A percentile compares a stretch with the other conserved stretches of the same genome.
These are phyloP conservation scores for Eremothecium sinecaudum DNA, from an alignment of 1,139 yeast genomes.

Conservation along the genomic window DNA sequence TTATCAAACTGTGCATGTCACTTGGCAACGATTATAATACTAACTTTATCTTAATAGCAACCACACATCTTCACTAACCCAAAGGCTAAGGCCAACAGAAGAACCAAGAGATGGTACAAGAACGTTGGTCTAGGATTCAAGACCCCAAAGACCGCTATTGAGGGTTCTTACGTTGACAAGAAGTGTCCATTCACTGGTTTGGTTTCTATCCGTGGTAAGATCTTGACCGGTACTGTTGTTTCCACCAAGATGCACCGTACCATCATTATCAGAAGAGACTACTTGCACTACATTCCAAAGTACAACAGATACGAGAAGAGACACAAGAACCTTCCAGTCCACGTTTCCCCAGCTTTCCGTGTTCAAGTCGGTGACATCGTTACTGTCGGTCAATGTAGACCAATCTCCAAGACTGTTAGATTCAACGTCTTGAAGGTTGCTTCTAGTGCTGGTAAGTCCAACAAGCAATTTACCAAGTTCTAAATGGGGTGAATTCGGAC, in stretches of 20 bases:
- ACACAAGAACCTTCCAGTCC: conserved; percentile 99
- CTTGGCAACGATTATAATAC: no score
- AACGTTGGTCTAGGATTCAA: conserved; percentile 99
- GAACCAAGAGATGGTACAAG: conserved; percentile 99
- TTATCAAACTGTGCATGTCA: no score
- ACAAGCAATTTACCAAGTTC: conserved; percentile 93
- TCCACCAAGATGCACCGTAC: conserved; percentile 99
- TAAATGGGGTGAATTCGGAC: conserved; percentile 38
- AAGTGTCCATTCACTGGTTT: conserved; percentile 98
- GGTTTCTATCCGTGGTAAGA: conserved; percentile 98
- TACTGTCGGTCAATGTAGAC: conserved; percentile 99
- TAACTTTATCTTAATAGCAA: conserved; percentile 51
- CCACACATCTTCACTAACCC: conserved; percentile 99
- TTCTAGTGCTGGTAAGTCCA: conserved; percentile 76
- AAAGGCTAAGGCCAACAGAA: conserved; percentile 97
- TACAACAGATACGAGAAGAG: conserved; percentile 99
- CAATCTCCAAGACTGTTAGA: conserved; percentile 99
- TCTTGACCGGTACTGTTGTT: conserved; percentile 96
- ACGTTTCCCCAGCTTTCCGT: conserved; percentile 99
- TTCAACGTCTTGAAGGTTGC: conserved; percentile 97
- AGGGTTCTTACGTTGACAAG: conserved; percentile 99
- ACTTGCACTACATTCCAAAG: conserved; percentile 99
- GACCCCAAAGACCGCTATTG: conserved; percentile 98
- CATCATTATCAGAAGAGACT: conserved; percentile 98
- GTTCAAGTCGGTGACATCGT: conserved; percentile 98